phyloP scores from a whole-genome alignment of 306 rosid species.

The Quillaja saponaria region DNA sequence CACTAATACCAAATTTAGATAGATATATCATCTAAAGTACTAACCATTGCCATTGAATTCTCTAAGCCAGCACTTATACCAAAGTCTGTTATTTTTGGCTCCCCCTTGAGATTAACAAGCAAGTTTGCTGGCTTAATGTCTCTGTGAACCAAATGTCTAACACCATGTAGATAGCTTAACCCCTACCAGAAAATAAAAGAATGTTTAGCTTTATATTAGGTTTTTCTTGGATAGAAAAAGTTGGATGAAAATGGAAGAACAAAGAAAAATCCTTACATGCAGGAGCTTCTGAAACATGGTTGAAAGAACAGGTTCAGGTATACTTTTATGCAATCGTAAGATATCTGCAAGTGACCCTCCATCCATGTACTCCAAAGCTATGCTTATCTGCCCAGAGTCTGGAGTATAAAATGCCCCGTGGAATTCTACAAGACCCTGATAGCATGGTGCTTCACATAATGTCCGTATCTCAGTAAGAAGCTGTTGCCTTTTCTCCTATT shows the following conservation, averaged over 20 bases:
- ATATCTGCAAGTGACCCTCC: conserved; percentile 97
- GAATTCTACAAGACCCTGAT: conserved; percentile 90
- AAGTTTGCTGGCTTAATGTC: conserved; percentile 98
- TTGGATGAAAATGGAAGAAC: conserved; percentile 20
- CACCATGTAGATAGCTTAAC: conserved; percentile 86
- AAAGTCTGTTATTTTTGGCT: conserved; percentile 92
- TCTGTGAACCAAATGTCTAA: conserved; percentile 87
- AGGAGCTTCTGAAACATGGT: conserved; percentile 91
- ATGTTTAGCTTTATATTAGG: conserved; percentile 13
- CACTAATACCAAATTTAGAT: conserved; percentile 16
- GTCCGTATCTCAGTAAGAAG: conserved; percentile 94
- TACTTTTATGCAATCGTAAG: conserved; percentile 52
- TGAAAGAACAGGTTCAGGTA: conserved; percentile 84
- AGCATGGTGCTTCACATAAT: conserved; percentile 93
- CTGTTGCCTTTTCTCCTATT: conserved; percentile 95
- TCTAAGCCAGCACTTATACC: conserved; percentile 99
- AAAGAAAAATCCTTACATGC: conserved; percentile 42
- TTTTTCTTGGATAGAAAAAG: conserved; percentile 14
- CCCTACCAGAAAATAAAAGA: conserved; percentile 57
- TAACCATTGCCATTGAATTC: conserved; percentile 95
- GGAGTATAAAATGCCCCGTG: conserved; percentile 98
- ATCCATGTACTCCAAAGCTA: conserved; percentile 96
- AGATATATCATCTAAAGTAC: conserved; percentile 25
- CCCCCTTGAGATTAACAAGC: conserved; percentile 91
- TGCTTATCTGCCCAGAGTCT: conserved; percentile 95